A percentile compares a stretch with the other conserved stretches of the same genome.
Conservation (phyloP, 768 basidiomycete genomes). For the Calocera cornea region DNA sequence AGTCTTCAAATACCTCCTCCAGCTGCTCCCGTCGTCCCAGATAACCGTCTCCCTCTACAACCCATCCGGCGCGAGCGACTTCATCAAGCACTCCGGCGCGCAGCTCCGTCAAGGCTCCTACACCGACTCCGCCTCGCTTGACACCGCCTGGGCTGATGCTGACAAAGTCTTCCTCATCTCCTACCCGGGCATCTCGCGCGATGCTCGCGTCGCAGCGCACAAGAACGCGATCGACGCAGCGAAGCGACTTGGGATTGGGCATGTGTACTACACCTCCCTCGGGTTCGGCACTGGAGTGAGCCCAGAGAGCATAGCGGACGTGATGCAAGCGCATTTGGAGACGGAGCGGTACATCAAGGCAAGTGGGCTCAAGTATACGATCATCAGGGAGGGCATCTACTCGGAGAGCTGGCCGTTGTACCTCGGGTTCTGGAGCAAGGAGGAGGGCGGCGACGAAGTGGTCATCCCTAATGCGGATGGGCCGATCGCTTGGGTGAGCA, state of each 20-base stretch:
- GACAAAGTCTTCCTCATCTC: conserved; percentile 27
- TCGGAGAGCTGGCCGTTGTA: conserved; percentile 25
- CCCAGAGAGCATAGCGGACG: conserved; percentile 19
- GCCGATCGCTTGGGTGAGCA: conserved; percentile 25
- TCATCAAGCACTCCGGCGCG: conserved; percentile 17
- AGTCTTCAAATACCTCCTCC: conserved; percentile 23
- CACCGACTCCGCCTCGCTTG: conserved; percentile 22
- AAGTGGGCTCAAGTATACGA: conserved; percentile 25
- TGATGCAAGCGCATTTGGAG: conserved; percentile 25
- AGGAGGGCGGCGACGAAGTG: conserved; percentile 17
- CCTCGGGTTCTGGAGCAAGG: conserved; percentile 19
- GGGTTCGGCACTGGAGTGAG: conserved; percentile 19
- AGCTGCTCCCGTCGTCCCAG: conserved; percentile 22
- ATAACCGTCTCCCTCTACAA: conserved; percentile 26
- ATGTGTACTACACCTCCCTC: conserved; percentile 28
- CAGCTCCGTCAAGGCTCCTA: conserved; percentile 25
- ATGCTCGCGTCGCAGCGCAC: conserved; percentile 22
- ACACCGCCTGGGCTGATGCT: conserved; percentile 24
- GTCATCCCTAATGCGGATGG: conserved; percentile 25
- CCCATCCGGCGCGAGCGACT: conserved; percentile 19
- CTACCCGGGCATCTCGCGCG: conserved; percentile 24
- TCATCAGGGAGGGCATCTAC: conserved; percentile 28
- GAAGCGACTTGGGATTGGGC: conserved; percentile 22
- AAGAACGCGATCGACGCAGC: conserved; percentile 28
- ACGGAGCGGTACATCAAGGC: conserved; percentile 25